Conservation (phyloP, 2,329 filamentous ascomycete species). For the Sporothrix globosa region DNA sequence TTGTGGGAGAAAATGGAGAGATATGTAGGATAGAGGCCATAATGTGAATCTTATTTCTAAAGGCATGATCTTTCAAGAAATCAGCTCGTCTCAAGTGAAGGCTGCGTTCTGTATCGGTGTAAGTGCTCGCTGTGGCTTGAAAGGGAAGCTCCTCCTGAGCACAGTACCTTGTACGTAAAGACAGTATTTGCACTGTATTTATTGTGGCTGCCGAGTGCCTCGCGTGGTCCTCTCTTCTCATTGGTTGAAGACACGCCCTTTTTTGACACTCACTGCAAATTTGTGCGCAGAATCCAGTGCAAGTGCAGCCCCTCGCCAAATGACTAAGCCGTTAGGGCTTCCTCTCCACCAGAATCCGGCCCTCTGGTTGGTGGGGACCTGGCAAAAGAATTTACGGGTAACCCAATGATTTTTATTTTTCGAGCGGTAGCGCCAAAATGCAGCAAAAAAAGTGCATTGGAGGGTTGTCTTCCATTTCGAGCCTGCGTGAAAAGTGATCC, state of each 20-base stretch:
- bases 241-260: neutral
- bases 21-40: too few relatives aligned
- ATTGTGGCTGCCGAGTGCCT: too few relatives aligned
- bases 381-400: neutral
- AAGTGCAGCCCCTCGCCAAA: neutral
- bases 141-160: too few relatives aligned
- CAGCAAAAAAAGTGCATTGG: constrained; percentile 19
- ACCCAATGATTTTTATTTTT: constrained; percentile 22
- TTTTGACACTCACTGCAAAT: constrained; percentile 9
- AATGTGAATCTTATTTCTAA: too few relatives aligned
- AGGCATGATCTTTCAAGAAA: too few relatives aligned
- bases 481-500: constrained; percentile 8
- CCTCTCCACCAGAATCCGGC: constrained; percentile 32
- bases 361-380: constrained; percentile 27
- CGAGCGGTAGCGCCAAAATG: constrained; percentile 5
- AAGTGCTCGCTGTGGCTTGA: neutral
- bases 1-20: too few relatives aligned
- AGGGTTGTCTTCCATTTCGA: constrained; percentile 19
- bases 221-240: neutral
- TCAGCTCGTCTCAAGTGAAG: too few relatives aligned
- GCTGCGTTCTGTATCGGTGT: neutral
- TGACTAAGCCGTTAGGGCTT: constrained; percentile 38
- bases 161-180: neutral
- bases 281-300: neutral
- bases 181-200: neutral